Evolutionary conservation across 176 grass and related monocot genomes (phyloP).

Genomic region (Dactylis glomerata): DNA sequence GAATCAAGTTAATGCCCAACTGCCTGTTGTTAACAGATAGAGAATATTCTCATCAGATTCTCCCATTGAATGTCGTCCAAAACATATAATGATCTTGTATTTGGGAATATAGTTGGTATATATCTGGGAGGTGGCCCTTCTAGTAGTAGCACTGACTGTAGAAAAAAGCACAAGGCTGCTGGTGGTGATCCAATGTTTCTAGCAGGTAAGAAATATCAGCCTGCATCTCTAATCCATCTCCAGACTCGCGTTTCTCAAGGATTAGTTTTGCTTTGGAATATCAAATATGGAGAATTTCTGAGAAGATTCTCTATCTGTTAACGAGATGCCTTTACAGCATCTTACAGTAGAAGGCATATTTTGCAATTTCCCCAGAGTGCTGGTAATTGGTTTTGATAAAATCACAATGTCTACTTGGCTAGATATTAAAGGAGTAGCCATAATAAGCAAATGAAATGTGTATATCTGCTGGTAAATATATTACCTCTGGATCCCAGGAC

Average conservation of each 20-base stretch:
- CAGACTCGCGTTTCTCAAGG: background rate
- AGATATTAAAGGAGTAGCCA: background rate
- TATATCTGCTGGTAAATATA: background rate
- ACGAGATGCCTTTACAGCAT: constrained; percentile 29
- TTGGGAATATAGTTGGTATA: background rate
- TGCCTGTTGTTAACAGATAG: constrained; percentile 49
- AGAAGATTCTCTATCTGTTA: constrained; percentile 64
- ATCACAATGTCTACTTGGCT: background rate
- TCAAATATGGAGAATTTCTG: constrained; percentile 59
- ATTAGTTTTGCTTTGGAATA: constrained; percentile 22
- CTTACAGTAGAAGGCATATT: constrained; percentile 10
- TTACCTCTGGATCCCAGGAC: constrained; percentile 75
- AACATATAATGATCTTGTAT: constrained; percentile 22
- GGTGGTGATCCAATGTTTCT: constrained; percentile 24
- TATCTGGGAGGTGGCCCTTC: constrained; percentile 13
- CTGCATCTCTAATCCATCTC: background rate
- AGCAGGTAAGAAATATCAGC: background rate
- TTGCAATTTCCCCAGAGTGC: constrained; percentile 7
- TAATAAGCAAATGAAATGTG: background rate
- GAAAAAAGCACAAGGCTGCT: background rate
- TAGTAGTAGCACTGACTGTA: background rate
- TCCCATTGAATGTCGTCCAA: constrained; percentile 38
- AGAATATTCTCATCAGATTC: constrained; percentile 69
- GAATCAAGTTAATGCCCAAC: constrained; percentile 18
- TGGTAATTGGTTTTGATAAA: background rate